Conservation (phyloP, 2,329 filamentous ascomycete genomes). For the Lasiodiplodia citricola region DNA sequence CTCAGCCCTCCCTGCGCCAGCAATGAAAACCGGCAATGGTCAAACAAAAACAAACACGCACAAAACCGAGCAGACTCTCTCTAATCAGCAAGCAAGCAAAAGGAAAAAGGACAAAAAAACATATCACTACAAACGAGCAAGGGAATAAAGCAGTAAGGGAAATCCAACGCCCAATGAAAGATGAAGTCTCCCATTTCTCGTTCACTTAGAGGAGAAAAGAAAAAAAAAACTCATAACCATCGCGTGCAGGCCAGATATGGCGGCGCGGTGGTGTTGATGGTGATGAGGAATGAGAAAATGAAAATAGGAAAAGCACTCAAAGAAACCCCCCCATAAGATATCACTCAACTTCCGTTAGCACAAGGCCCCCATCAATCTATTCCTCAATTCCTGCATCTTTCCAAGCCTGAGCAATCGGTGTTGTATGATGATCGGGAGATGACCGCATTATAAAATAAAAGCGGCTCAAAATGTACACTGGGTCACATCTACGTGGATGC, state of each 20-base stretch:
- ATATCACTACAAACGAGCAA: conserved; percentile 1
- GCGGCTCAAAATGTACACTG: conserved; percentile 12
- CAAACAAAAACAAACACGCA: not conserved
- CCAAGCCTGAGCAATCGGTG: not conserved
- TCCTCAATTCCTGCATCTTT: not conserved
- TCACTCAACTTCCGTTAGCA: not conserved
- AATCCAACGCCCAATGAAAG: conserved; percentile 13
- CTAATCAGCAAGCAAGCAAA: not conserved
- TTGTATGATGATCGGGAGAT: not conserved
- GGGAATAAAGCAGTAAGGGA: not conserved
- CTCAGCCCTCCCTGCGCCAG: not conserved
- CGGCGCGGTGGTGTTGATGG: not conserved
- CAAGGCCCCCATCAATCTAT: not conserved
- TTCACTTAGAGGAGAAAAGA: not conserved
- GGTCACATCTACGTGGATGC: conserved; percentile 13
- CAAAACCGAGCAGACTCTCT: not conserved
- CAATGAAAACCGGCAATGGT: not conserved
- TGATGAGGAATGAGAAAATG: conserved; percentile 1
- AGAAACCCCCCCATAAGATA: not conserved
- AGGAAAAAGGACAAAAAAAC: not conserved
- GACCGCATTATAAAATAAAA: not conserved
- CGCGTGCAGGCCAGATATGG: not conserved
- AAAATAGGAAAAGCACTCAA: not conserved
- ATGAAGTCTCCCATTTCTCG: conserved; percentile 3
- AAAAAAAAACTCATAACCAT: not conserved